Percentiles rank a stretch among this genome's conserved stretches.
These are phyloP conservation scores for Talaromyces borbonicus DNA, from an alignment of 495 filamentous ascomycete genomes.

Conservation along the genomic window DNA sequence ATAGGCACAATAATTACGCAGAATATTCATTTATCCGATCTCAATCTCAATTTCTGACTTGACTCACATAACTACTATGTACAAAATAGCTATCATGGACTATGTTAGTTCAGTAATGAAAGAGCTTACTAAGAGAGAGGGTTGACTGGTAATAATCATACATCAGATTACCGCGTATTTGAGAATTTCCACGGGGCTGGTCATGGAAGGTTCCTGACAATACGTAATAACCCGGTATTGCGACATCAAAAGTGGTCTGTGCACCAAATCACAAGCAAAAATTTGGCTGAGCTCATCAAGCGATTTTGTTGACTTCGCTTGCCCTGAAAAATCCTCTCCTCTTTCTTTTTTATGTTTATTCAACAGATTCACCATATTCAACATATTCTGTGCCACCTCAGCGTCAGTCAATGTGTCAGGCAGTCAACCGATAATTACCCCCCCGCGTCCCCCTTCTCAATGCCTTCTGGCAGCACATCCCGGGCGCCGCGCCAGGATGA, in stretches of 20 bases:
- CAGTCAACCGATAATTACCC: not conserved
- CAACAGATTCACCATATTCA: not conserved
- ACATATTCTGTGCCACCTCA: no score
- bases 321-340: not conserved
- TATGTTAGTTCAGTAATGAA: no score
- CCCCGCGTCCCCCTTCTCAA: constrained; percentile 17
- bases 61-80: no score
- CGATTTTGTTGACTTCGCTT: not conserved
- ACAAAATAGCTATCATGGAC: no score
- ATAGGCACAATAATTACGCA: no score
- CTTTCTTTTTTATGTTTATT: not conserved
- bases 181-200: not conserved
- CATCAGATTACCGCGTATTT: not conserved
- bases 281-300: not conserved
- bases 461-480: constrained; percentile 38
- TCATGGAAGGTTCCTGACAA: not conserved
- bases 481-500: constrained; percentile 24
- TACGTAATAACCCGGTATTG: constrained; percentile 1
- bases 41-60: no score
- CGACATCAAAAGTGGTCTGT: not conserved
- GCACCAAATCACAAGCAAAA: constrained; percentile 6
- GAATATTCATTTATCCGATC: no score
- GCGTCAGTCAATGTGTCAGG: constrained; percentile 8
- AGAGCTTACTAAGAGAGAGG: no score
- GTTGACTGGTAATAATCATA: no score